These are phyloP conservation scores for Xylaria palmicola DNA, from an alignment of 495 filamentous ascomycete genomes.

Conservation along the genomic window DNA sequence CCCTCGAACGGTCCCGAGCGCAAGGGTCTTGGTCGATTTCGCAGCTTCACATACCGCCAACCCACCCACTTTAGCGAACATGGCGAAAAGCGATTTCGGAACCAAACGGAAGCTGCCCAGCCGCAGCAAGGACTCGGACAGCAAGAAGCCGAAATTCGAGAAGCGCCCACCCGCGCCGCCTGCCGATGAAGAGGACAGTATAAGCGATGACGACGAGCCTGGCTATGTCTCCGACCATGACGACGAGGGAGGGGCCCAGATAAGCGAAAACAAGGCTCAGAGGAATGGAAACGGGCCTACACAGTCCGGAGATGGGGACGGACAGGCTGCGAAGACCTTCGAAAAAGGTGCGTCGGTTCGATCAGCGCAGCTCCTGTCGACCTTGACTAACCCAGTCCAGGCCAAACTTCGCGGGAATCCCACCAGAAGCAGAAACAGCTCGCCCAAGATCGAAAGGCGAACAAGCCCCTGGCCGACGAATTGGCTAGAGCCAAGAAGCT, in stretches of 20 bases:
- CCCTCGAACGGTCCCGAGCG: background rate
- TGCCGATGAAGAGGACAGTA: slow-evolving; percentile 22
- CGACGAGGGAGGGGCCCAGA: slow-evolving; percentile 34
- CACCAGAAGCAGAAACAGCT: slow-evolving; percentile 91
- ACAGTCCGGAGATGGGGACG: slow-evolving; percentile 11
- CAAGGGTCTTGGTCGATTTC: background rate
- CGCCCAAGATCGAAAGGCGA: slow-evolving; percentile 81
- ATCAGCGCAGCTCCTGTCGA: background rate
- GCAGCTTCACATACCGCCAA: background rate
- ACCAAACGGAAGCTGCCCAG: slow-evolving; percentile 44
- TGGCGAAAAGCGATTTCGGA: slow-evolving; percentile 30
- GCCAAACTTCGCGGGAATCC: slow-evolving; percentile 69
- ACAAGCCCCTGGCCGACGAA: slow-evolving; percentile 86
- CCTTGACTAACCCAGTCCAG: slow-evolving; percentile 23
- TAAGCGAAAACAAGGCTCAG: slow-evolving; percentile 13
- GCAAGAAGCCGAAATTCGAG: slow-evolving; percentile 50
- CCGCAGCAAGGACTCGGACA: slow-evolving; percentile 34
- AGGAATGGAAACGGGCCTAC: slow-evolving; percentile 16
- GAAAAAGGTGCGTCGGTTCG: slow-evolving; percentile 31
- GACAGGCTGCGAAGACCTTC: slow-evolving; percentile 27
- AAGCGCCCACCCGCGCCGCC: slow-evolving; percentile 28
- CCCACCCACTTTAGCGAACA: slow-evolving; percentile 11
- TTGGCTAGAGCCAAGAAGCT: slow-evolving; percentile 91
- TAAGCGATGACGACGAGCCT: slow-evolving; percentile 35
- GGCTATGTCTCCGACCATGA: slow-evolving; percentile 37